A percentile compares a stretch with the other conserved stretches of the same genome.
These are phyloP conservation scores for Xylaria castorea DNA, from an alignment of 495 filamentous ascomycete species.

Conservation along the genomic window DNA sequence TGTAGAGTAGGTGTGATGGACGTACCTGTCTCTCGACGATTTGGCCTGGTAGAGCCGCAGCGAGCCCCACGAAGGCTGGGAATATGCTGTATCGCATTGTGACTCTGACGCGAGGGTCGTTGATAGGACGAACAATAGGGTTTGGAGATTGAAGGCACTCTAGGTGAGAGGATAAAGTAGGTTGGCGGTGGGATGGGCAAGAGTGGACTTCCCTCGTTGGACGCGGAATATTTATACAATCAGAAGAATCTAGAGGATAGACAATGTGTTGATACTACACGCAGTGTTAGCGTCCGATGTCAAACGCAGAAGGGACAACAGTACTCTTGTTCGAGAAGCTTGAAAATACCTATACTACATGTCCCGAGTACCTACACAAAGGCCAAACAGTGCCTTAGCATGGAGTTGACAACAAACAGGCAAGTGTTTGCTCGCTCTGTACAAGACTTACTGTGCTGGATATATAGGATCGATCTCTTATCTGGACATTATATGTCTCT, in stretches of 20 bases:
- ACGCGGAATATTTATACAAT: background rate
- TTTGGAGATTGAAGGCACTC: background rate
- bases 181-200: no score
- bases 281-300: background rate
- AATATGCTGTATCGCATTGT: slow-evolving; percentile 2
- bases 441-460: background rate
- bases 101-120: background rate
- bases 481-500: background rate
- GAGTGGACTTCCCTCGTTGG: background rate
- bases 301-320: background rate
- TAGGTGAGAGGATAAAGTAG: background rate
- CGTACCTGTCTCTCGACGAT: slow-evolving; percentile 1
- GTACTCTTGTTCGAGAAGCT: background rate
- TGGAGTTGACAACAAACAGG: background rate
- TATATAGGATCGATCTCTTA: background rate
- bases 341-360: background rate
- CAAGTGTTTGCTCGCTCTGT: slow-evolving; percentile 6
- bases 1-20: no score
- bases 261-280: background rate
- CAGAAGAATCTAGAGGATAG: background rate
- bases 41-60: slow-evolving; percentile 1
- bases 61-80: background rate
- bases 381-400: background rate
- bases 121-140: background rate
- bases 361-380: background rate